Conservation (phyloP, 1,284 basidiomycete species). For the Leccinum laetum region DNA sequence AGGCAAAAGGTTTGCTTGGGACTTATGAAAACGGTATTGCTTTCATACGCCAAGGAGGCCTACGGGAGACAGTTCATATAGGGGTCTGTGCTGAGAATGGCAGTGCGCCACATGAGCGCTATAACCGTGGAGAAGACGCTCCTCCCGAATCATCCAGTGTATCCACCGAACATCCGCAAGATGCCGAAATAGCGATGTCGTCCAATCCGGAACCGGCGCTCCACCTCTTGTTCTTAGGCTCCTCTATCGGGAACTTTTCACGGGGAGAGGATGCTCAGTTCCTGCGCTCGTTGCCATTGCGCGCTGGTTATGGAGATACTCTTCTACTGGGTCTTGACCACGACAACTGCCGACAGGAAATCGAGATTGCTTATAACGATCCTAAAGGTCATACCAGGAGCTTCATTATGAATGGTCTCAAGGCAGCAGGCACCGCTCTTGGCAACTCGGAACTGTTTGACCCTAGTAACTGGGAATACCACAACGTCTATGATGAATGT, state of each 20-base stretch:
- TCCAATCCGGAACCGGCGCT: slow-evolving; percentile 53
- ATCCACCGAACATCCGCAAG: slow-evolving; percentile 17
- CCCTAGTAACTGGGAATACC: slow-evolving; percentile 81
- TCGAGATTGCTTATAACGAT: slow-evolving; percentile 88
- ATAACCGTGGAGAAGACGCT: slow-evolving; percentile 18
- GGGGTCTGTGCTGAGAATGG: not conserved
- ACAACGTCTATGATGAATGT: slow-evolving; percentile 72
- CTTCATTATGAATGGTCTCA: slow-evolving; percentile 94
- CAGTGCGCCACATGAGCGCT: not conserved
- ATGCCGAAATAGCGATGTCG: slow-evolving; percentile 32
- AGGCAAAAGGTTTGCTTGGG: slow-evolving; percentile 83
- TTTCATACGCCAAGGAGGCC: slow-evolving; percentile 61
- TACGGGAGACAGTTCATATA: slow-evolving; percentile 31
- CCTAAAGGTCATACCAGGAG: slow-evolving; percentile 71
- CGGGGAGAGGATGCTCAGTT: slow-evolving; percentile 75
- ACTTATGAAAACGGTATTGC: slow-evolving; percentile 85
- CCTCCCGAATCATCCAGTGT: slow-evolving; percentile 37
- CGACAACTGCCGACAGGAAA: slow-evolving; percentile 63
- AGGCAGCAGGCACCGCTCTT: slow-evolving; percentile 57
- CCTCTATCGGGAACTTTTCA: slow-evolving; percentile 92
- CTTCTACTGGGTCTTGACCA: slow-evolving; percentile 86
- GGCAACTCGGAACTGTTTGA: slow-evolving; percentile 65
- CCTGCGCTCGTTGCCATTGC: slow-evolving; percentile 78
- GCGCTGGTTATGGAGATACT: slow-evolving; percentile 70
- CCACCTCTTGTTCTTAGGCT: slow-evolving; percentile 93